A percentile compares a stretch with the other conserved stretches of the same genome.
Conservation (phyloP, 2,329 filamentous ascomycete genomes). For the Colletotrichum orbiculare region DNA sequence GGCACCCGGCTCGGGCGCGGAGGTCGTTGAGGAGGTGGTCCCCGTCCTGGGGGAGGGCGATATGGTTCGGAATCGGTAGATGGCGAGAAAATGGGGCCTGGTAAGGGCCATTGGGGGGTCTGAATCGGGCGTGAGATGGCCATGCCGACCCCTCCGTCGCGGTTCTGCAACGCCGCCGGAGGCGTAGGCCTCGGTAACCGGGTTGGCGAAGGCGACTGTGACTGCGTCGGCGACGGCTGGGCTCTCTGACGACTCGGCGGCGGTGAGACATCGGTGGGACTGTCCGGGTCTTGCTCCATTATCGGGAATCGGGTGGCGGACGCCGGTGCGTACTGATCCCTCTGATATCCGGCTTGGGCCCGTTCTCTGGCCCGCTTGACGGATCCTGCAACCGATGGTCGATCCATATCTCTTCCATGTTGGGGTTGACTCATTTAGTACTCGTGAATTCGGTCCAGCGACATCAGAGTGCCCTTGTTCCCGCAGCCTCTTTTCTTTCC, state of each 20-base stretch:
- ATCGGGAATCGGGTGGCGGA: conserved; percentile 42
- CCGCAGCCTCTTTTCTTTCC: conserved; percentile 37
- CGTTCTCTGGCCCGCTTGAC: conserved; percentile 66
- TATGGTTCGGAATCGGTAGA: conserved; percentile 55
- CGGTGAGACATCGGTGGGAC: conserved; percentile 34
- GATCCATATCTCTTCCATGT: conserved; percentile 66
- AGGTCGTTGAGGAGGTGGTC: conserved; percentile 66
- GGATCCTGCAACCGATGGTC: conserved; percentile 58
- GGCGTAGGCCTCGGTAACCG: conserved; percentile 47
- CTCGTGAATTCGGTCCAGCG: conserved; percentile 39
- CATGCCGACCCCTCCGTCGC: conserved; percentile 52
- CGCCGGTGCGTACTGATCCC: conserved; percentile 40
- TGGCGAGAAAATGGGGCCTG: conserved; percentile 51
- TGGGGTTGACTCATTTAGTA: conserved; percentile 66
- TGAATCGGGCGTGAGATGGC: conserved; percentile 65
- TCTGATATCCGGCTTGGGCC: conserved; percentile 53
- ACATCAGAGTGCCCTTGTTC: conserved; percentile 41
- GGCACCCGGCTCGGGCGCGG: conserved; percentile 70
- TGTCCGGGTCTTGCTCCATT: conserved; percentile 32
- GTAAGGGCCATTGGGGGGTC: conserved; percentile 66
- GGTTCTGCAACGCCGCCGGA: conserved; percentile 48
- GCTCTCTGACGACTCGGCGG: conserved; percentile 43
- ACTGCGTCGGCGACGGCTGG: conserved; percentile 40
- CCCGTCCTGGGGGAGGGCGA: conserved; percentile 61
- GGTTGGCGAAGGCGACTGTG: conserved; percentile 46